Evolutionary conservation across 2,329 filamentous ascomycete species (phyloP).

Genomic region (Alternaria triticina): DNA sequence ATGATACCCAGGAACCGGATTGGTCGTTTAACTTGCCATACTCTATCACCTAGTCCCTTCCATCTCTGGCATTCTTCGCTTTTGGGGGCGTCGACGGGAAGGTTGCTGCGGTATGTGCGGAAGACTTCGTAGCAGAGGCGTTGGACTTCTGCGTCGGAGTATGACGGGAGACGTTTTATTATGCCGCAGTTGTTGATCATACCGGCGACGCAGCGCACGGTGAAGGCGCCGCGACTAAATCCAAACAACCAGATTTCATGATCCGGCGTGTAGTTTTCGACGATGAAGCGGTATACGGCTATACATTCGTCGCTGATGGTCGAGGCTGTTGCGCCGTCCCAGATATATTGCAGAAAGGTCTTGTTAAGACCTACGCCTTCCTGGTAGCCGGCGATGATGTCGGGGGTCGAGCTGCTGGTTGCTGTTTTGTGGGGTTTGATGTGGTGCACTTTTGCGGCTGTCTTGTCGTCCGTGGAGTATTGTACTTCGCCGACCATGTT

Average conservation of each 20-base stretch:
- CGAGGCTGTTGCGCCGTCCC: constrained; percentile 45
- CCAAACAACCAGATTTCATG: constrained; percentile 56
- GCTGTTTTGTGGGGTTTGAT: constrained; percentile 19
- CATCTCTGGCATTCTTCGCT: constrained; percentile 28
- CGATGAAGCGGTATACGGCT: constrained; percentile 45
- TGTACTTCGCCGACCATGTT: constrained; percentile 39
- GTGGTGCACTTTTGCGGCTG: constrained; percentile 28
- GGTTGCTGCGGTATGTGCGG: constrained; percentile 38
- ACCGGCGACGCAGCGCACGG: constrained; percentile 51
- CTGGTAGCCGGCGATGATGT: constrained; percentile 45
- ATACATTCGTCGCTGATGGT: constrained; percentile 46
- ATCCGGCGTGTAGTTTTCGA: constrained; percentile 39
- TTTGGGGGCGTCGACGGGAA: constrained; percentile 36
- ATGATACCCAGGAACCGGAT: constrained; percentile 43
- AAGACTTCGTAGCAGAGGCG: constrained; percentile 42
- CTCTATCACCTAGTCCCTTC: constrained; percentile 19
- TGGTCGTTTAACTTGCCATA: constrained; percentile 41
- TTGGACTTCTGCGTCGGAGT: constrained; percentile 23
- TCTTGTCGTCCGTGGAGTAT: constrained; percentile 12
- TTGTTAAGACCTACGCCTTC: constrained; percentile 46
- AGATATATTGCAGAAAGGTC: constrained; percentile 46
- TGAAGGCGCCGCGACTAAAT: constrained; percentile 56
- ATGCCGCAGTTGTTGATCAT: constrained; percentile 55
- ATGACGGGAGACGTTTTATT: constrained; percentile 22
- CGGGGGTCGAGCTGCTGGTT: neutral